Evolutionary conservation across 1,139 yeast species (phyloP).

Genomic region (Suhomyces taliae): DNA sequence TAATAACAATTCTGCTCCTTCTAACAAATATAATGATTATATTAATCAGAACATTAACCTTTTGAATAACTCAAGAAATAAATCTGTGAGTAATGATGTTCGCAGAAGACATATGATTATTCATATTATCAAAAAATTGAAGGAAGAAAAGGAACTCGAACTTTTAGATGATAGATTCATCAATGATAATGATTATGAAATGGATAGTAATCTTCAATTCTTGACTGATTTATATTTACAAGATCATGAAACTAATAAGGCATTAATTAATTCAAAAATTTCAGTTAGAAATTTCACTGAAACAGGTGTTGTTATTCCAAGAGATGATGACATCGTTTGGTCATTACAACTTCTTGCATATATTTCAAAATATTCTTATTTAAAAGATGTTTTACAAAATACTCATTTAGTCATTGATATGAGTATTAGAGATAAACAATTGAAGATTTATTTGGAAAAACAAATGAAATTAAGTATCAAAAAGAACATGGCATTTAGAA

Average conservation of each 20-base stretch:
- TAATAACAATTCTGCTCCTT: neutral
- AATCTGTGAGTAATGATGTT: constrained; percentile 29
- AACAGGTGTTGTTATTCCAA: constrained; percentile 74
- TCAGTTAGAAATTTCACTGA: constrained; percentile 68
- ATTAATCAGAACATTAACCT: constrained; percentile 8
- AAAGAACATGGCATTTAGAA: constrained; percentile 29
- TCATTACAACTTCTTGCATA: constrained; percentile 88
- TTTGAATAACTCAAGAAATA: constrained; percentile 11
- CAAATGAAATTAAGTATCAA: constrained; percentile 37
- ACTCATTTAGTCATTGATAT: constrained; percentile 62
- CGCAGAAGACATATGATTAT: constrained; percentile 40
- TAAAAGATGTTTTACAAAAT: constrained; percentile 71
- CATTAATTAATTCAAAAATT: constrained; percentile 29
- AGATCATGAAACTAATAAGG: constrained; percentile 33
- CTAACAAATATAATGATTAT: neutral
- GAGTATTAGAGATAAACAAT: constrained; percentile 50
- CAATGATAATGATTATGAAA: constrained; percentile 38
- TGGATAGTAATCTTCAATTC: constrained; percentile 47
- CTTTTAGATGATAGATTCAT: constrained; percentile 33
- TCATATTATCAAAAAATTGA: constrained; percentile 38
- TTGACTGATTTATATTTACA: constrained; percentile 44
- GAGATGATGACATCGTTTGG: constrained; percentile 94
- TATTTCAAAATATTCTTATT: constrained; percentile 83
- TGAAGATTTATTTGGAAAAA: constrained; percentile 39
- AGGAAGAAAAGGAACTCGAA: constrained; percentile 40